These are phyloP conservation scores for Cladophialophora immunda DNA, from an alignment of 2,329 filamentous ascomycete species.

Conservation along the genomic window DNA sequence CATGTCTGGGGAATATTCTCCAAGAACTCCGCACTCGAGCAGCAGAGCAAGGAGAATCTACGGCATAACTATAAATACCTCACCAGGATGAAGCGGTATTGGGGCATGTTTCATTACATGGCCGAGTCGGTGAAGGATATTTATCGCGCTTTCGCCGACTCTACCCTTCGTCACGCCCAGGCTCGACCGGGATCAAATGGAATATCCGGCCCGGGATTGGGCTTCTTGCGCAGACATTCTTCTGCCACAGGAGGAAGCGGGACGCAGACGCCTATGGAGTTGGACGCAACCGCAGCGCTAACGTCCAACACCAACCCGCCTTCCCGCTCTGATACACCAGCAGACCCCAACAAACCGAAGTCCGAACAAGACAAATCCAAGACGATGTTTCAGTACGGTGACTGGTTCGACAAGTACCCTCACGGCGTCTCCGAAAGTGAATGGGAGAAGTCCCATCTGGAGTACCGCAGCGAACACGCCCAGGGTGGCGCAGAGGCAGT, in stretches of 20 bases:
- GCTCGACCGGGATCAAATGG: constrained; percentile 11
- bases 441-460: constrained; percentile 76
- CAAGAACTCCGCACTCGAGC: constrained; percentile 77
- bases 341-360: constrained; percentile 18
- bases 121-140: constrained; percentile 89
- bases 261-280: constrained; percentile 31
- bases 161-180: constrained; percentile 54
- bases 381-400: constrained; percentile 85
- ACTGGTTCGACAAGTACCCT: constrained; percentile 96
- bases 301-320: constrained; percentile 28
- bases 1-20: constrained; percentile 93
- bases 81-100: constrained; percentile 94
- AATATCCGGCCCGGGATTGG: neutral
- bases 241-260: constrained; percentile 20
- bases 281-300: constrained; percentile 26
- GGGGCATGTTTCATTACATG: constrained; percentile 99
- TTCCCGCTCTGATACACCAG: constrained; percentile 30
- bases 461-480: constrained; percentile 76
- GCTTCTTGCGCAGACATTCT: constrained; percentile 16
- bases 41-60: constrained; percentile 81
- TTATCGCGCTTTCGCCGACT: constrained; percentile 84
- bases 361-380: constrained; percentile 17
- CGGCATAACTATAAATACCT: constrained; percentile 89
- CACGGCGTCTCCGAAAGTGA: constrained; percentile 87
- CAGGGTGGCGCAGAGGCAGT: constrained; percentile 79